Conservation (phyloP, 495 filamentous ascomycete genomes). For the Trichoderma erinaceum region DNA sequence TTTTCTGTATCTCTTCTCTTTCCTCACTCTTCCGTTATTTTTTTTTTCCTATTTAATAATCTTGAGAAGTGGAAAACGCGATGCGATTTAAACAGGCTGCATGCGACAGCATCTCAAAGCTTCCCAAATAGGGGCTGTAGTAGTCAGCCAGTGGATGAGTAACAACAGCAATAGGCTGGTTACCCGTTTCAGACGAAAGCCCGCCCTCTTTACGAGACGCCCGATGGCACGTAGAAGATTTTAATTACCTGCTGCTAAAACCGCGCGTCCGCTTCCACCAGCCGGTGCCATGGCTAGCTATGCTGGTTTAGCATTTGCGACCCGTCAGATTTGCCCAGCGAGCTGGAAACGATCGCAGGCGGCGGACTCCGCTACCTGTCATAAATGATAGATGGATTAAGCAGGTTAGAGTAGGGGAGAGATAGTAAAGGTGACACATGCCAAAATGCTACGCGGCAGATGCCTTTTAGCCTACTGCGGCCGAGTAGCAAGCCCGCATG, state of each 20-base stretch:
- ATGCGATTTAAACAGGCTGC: no score
- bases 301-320: not conserved
- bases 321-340: not conserved
- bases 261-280: not conserved
- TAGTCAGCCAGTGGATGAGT: not conserved
- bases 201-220: not conserved
- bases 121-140: no score
- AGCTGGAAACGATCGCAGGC: slow-evolving; percentile 5
- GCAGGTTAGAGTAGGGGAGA: not conserved
- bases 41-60: no score
- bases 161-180: not conserved
- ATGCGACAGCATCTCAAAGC: no score
- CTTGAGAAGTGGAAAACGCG: no score
- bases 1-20: no score
- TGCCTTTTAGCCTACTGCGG: no score
- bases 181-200: not conserved
- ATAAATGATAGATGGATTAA: not conserved
- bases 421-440: no score
- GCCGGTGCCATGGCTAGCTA: not conserved
- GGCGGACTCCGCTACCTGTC: not conserved
- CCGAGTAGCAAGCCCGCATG: no score
- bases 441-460: no score
- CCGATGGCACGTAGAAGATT: not conserved
- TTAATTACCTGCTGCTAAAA: not conserved
- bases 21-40: no score